Percentiles rank a stretch among this genome's conserved stretches.
Evolutionary conservation across 768 basidiomycete species (phyloP).

Genomic region (Trametes meyenii): DNA sequence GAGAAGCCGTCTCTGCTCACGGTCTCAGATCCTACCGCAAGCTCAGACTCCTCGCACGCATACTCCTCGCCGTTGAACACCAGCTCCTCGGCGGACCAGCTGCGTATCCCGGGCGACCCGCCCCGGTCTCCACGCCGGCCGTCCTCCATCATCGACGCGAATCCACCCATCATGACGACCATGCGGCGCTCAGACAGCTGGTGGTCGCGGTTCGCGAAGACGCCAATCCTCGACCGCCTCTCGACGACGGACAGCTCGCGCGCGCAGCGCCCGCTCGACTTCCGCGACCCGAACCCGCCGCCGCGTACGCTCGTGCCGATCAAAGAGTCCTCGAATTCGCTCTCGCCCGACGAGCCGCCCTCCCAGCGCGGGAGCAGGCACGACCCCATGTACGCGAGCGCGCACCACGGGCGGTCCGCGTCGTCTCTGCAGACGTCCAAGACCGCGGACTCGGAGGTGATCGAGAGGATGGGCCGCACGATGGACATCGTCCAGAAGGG

Average conservation of each 20-base stretch:
- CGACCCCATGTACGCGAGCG: conserved; percentile 30
- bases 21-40: conserved; percentile 22
- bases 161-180: conserved; percentile 44
- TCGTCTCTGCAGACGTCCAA: conserved; percentile 55
- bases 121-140: conserved; percentile 34
- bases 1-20: conserved; percentile 29
- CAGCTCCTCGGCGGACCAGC: conserved; percentile 33
- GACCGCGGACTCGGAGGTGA: conserved; percentile 70
- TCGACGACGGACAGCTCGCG: conserved; percentile 42
- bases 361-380: conserved; percentile 18
- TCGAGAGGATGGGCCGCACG: conserved; percentile 64
- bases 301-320: conserved; percentile 64
- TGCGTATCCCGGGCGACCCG: conserved; percentile 31
- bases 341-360: conserved; percentile 21
- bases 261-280: conserved; percentile 42
- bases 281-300: conserved; percentile 81
- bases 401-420: conserved; percentile 39
- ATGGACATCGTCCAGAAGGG: conserved; percentile 70
- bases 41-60: conserved; percentile 27
- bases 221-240: conserved; percentile 61
- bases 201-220: conserved; percentile 76
- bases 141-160: conserved; percentile 48
- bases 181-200: conserved; percentile 72
- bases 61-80: conserved; percentile 26
- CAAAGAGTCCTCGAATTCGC: conserved; percentile 51